Evolutionary conservation across 345 rosid species (phyloP), one percentile per base, ranked within the genome.

Genomic region (Bruguiera sexangula): DNA sequence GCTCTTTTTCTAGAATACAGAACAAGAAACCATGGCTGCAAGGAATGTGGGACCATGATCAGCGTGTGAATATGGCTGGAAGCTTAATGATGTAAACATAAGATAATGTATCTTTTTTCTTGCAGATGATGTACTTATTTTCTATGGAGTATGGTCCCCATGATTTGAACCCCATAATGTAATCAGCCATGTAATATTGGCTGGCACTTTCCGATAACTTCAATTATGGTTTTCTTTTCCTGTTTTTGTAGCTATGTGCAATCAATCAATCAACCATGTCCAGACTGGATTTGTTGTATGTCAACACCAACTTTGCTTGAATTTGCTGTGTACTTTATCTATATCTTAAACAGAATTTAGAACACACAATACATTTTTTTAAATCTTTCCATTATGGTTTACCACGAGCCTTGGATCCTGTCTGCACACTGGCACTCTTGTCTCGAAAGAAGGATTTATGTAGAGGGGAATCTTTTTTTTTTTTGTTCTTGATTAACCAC

Each of bases 201-300:
- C 3, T 3, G 50, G 48, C 48, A 43, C 43, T 37, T 9, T 0
- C 43, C 0, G 46, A 39, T 39, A 10, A 39, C 46, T 39, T 39
- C 50, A 13, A 43, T 43, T 43, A 43, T 43, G 50, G 50, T 13
- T 43, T 43, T 4, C 18, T 0, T 43, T 43, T 43, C 50, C 15
- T 43, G 50, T 11, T 3, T 13, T 43, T 13, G 5, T 43, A 39
- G 15, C 48, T 11, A 11, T 39, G 1, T 13, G 4, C 3, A 3
- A 5, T 55, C 29, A 15, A 18, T 36, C 31, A 43, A 29, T 59
- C 65, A 60, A 63, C 24, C 66, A 37, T 32, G 54, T 43, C 69
- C 75, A 65, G 75, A 29, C 70, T 72, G 75, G 75, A 65, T 65
- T 65, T 65, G 10, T 19, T 63, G 74, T 27, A 8, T 37, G 18